Percentiles rank a stretch among this genome's conserved stretches.
Conservation (phyloP, 768 basidiomycete species). For the Naganishia vaughanmartiniae region DNA sequence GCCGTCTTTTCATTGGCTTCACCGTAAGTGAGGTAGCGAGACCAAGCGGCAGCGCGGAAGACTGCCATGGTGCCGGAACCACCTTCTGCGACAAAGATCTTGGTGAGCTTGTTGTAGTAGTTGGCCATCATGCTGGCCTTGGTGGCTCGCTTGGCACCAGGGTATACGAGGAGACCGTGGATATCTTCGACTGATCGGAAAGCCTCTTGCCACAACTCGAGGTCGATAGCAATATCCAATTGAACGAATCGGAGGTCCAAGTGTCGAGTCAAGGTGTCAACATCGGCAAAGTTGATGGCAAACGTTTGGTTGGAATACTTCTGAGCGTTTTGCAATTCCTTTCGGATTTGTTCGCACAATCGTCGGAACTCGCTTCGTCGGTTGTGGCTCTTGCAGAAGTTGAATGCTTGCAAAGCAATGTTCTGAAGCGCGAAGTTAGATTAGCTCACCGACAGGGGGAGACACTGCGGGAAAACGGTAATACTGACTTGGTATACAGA, state of each 20-base stretch:
- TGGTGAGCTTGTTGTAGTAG: slow-evolving; percentile 96
- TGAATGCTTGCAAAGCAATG: slow-evolving; percentile 95
- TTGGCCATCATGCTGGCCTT: slow-evolving; percentile 96
- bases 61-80: slow-evolving; percentile 59
- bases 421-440: slow-evolving; percentile 57
- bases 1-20: slow-evolving; percentile 63
- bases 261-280: slow-evolving; percentile 90
- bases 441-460: not conserved
- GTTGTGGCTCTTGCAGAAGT: slow-evolving; percentile 88
- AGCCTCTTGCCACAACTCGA: slow-evolving; percentile 98
- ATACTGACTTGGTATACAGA: slow-evolving; percentile 80
- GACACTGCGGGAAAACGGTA: not conserved
- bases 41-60: slow-evolving; percentile 96
- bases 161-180: slow-evolving; percentile 79
- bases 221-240: slow-evolving; percentile 91
- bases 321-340: slow-evolving; percentile 88
- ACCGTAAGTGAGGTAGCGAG: slow-evolving; percentile 66
- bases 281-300: slow-evolving; percentile 90
- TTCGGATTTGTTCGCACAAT: slow-evolving; percentile 89
- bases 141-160: slow-evolving; percentile 76
- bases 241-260: slow-evolving; percentile 96
- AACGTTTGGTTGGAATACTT: slow-evolving; percentile 93
- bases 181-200: slow-evolving; percentile 98
- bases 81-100: slow-evolving; percentile 79
- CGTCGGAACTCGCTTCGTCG: slow-evolving; percentile 97